Evolutionary conservation across 208 protist species (phyloP), one percentile per base, ranked within the genome.

Genomic region (Leishmania amazonensis): DNA sequence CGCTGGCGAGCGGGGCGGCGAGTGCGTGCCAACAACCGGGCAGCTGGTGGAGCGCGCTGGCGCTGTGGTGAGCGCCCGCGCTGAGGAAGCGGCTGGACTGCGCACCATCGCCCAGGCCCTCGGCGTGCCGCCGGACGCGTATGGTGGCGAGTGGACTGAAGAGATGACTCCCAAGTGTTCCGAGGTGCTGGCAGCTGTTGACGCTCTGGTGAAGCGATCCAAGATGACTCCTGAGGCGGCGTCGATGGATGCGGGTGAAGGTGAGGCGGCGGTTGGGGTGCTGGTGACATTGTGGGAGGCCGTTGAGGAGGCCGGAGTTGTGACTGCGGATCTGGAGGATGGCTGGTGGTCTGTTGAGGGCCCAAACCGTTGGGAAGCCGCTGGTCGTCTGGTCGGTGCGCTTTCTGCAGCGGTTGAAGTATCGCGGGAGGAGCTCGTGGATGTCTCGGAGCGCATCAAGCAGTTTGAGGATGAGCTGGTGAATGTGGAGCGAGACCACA

Each of bases 21-120:
- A 73, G 58, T 60, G 60, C 17, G 70, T 62, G 58, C 79, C 79
- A 70, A 83, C 79, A 57, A 24, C 54, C 51, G 80, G 57, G 74
- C 80, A 83, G 80, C 80, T 82, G 31, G 79, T 54, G 21, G 71
- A 58, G 68, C 72, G 71, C n/a, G 70, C 42, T 6, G 57, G 42
- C 38, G 78, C 47, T 67, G 64, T 80, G 19, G 28, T 35, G 31
- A 31, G 24, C 42, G 31, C 60, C 7, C 60, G 60, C n/a, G 60
- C 60, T n/a, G 75, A 67, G 57, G 38, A 60, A 1, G 75, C 47
- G 15, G 58, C 31, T 24, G 75, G 51, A 24, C 62, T 67, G 8
- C 31, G 62, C 13, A 9, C 62, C 11, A 67, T 40, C 8, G 62
- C 62, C 31, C 7, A 73, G 7, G 53, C 54, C 6, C 75, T 79